Conservation (phyloP, 1,139 yeast genomes). For the Saccharomycopsis crataegensis region DNA sequence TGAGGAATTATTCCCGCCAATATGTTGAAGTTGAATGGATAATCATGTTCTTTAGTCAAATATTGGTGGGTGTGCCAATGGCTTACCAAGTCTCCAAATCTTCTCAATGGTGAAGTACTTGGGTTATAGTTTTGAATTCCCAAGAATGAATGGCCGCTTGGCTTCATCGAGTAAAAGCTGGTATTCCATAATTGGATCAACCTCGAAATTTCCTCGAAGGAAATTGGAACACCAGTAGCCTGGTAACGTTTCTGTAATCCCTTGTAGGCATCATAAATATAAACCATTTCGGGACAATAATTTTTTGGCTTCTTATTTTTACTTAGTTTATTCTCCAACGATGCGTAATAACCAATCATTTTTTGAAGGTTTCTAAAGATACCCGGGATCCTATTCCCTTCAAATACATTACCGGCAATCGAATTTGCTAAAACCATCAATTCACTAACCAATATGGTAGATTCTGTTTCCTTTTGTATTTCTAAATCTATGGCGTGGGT, state of each 20-base stretch:
- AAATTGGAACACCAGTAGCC: not conserved
- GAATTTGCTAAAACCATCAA: constrained; percentile 75
- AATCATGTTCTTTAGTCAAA: constrained; percentile 3
- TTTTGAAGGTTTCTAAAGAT: constrained; percentile 46
- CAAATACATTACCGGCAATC: constrained; percentile 48
- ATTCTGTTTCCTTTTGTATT: not conserved
- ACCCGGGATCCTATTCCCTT: constrained; percentile 43
- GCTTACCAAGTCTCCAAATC: constrained; percentile 75
- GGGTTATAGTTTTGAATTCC: constrained; percentile 63
- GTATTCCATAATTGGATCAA: not conserved
- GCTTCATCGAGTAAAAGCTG: constrained; percentile 30
- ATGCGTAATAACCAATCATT: constrained; percentile 24
- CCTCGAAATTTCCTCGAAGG: constrained; percentile 25
- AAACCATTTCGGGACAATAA: not conserved
- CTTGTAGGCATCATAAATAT: constrained; percentile 1
- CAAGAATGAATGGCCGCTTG: constrained; percentile 51
- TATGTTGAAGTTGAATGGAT: constrained; percentile 20
- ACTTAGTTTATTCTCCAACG: not conserved
- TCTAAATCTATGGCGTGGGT: not conserved
- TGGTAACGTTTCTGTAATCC: not conserved
- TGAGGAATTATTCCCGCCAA: constrained; percentile 25
- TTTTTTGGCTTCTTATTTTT: not conserved
- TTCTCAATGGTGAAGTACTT: constrained; percentile 82
- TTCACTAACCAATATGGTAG: constrained; percentile 55
- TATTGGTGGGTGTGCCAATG: constrained; percentile 61